Base-by-base conservation (phyloP, 768 basidiomycete species). In the Leucosporidium creatinivorum region DNA sequence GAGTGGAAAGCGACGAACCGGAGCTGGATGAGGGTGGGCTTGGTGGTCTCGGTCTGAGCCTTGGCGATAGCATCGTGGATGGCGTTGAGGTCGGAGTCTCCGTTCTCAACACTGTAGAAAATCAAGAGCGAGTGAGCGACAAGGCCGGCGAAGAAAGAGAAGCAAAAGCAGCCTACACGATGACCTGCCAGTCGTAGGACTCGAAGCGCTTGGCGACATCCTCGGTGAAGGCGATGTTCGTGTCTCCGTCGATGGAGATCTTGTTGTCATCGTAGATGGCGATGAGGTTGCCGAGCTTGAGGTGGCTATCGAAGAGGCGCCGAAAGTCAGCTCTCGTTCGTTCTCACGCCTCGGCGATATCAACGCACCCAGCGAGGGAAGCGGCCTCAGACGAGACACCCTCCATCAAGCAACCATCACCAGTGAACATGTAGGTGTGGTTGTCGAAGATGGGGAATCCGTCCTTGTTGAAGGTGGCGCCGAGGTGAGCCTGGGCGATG, bases 371-470 rank as follows among this genome's bases (percentile, higher is more conserved):
- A 68, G 91, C 93, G 70, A 96, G 84, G 75, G 89, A 91, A 68
- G 89, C 88, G 50, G 93, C 91, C 79, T 97, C 93, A 70, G 84
- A 84, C n/a, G 92, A 84, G 73, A 97, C 87, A 82, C 93, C 93
- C 80, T 97, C 93, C 89, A 93, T 93, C 62, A 97, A 83, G 80
- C 93, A 97, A 56, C 93, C 93, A 79, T 97, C 93, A 75, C 93
- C 93, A 68, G 85, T 83, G 82, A 96, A 94, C 61, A 88, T 90
- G 78, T 91, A 97, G 66, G 73, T 74, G 71, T 65, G 67, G 72
- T 75, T 75, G 73, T 73, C 67, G 64, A 75, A 73, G 62, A 75
- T 48, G 58, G 88, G 80, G 77, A 89, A 93, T 19, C 84, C 84
- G 50, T 89, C 86, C 78, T 87, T 89, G 84, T 96, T 96, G 82